Evolutionary conservation across 1,139 yeast genomes (phyloP), one percentile per base, ranked within the genome.

Genomic region (Lodderomyces jiufengensis): DNA sequence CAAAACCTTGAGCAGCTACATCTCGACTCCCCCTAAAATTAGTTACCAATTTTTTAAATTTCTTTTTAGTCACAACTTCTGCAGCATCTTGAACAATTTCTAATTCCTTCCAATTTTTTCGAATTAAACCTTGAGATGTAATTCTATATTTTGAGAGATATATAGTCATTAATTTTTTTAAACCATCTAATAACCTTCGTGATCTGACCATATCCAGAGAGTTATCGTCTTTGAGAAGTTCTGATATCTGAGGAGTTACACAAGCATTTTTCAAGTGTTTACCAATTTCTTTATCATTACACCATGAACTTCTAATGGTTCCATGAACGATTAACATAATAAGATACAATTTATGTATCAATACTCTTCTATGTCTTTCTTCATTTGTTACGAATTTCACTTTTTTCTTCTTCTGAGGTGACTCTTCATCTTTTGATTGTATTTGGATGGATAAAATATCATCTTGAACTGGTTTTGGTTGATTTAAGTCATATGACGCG

Each of bases 1-100:
- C 88, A 60, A 87, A 88, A 0, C 95, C 97, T 51, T 87, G 96
- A 0, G 94, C 88, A 0, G 84, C 85, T 5, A 86, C 42, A 51
- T 92, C 97, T 27, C 86, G 61, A 2, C 87, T 78, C 0, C 98
- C 98, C 18, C 70, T 62, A 24, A 73, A 72, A 12, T 63, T 57
- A 1, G 55, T 38, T 1, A 82, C 52, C 13, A 69, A 52, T 23
- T 57, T 55, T 10, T 54, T 51, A 49, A 82, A 83, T 21, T 60
- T 59, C 3, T 50, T 44, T 30, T 59, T 57, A 10, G 60, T 53
- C 26, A 72, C 60, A 22, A 56, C 44, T 10, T 56, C 58, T 10
- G 56, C 59, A 0, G 45, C 33, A 30, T 51, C 35, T 33, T 61
- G 60, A 9, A 39, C 50, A 29, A 43, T 56, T 44, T 32, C 46